Conservation (phyloP, 2,329 filamentous ascomycete species). For the Hymenoscyphus infarciens region DNA sequence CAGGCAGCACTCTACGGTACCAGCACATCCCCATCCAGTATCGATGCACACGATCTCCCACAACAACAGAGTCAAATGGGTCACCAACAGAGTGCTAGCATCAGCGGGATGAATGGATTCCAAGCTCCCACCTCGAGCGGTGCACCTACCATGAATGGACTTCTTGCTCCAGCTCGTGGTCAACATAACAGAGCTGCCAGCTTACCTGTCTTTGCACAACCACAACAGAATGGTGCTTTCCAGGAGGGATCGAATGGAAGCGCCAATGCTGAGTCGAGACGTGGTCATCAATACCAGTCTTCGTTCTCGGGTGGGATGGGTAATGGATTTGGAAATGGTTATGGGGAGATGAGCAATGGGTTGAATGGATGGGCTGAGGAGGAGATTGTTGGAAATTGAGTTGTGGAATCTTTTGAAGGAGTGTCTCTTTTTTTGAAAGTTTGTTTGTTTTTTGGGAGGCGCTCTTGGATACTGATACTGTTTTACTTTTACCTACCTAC, state of each 20-base stretch:
- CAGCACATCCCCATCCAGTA: constrained; percentile 56
- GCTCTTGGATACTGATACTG: neutral
- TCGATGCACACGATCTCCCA: constrained; percentile 55
- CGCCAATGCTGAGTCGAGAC: constrained; percentile 45
- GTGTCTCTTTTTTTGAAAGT: neutral
- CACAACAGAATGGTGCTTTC: constrained; percentile 40
- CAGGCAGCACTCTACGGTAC: constrained; percentile 80
- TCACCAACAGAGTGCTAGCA: constrained; percentile 64
- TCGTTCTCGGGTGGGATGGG: constrained; percentile 44
- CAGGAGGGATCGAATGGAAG: constrained; percentile 34
- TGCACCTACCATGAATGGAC: constrained; percentile 69
- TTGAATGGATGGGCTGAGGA: constrained; percentile 67
- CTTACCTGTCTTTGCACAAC: constrained; percentile 68
- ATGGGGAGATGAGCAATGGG: constrained; percentile 53
- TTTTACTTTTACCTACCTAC: neutral
- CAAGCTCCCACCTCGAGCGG: constrained; percentile 46
- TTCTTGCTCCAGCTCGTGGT: constrained; percentile 68
- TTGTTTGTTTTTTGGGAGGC: neutral
- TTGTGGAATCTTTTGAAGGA: neutral
- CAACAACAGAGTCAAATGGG: constrained; percentile 57
- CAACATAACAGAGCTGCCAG: constrained; percentile 73
- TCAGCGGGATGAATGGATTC: constrained; percentile 56
- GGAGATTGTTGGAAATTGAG: constrained; percentile 33
- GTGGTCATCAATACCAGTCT: constrained; percentile 64
- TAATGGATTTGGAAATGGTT: constrained; percentile 40